A percentile compares a stretch with the other conserved stretches of the same genome.
phyloP scores from a whole-genome alignment of 495 filamentous ascomycete species.

The Mycothermus thermophilus region DNA sequence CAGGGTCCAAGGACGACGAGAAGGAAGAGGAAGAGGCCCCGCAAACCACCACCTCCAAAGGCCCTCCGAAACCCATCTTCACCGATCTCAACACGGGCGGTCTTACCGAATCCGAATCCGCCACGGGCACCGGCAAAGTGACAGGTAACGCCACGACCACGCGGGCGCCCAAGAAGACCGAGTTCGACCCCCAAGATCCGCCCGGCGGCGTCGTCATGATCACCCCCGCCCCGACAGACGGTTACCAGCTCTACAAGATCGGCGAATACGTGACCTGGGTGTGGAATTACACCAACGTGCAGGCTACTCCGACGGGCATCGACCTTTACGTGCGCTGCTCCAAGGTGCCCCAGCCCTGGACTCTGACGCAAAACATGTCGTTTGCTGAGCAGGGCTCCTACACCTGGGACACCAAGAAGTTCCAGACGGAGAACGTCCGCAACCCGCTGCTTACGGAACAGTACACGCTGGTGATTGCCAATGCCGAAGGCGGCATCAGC shows the following conservation, averaged over 20 bases:
- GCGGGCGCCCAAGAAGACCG: conserved; percentile 31
- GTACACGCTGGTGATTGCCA: conserved; percentile 78
- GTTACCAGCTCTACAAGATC: conserved; percentile 73
- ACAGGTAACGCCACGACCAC: conserved; percentile 14
- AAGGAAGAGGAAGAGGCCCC: conserved; percentile 2
- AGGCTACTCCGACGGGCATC: conserved; percentile 59
- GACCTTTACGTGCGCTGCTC: conserved; percentile 75
- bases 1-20: conserved; percentile 4
- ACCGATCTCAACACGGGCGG: conserved; percentile 25
- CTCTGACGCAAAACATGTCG: conserved; percentile 41
- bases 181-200: conserved; percentile 45
- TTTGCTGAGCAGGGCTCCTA: conserved; percentile 28
- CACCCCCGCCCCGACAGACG: conserved; percentile 46
- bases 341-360: conserved; percentile 28
- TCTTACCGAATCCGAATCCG: conserved; percentile 3
- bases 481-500: conserved; percentile 48
- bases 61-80: conserved; percentile 1
- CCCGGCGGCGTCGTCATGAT: conserved; percentile 73
- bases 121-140: conserved; percentile 4
- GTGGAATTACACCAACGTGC: conserved; percentile 92
- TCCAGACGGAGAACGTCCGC: conserved; percentile 44
- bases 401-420: conserved; percentile 69
- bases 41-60: not conserved
- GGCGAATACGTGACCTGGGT: conserved; percentile 71
- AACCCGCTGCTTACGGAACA: conserved; percentile 51